Evolutionary conservation across 768 basidiomycete species (phyloP).

Genomic region (Pleurotus citrinopileatus): DNA sequence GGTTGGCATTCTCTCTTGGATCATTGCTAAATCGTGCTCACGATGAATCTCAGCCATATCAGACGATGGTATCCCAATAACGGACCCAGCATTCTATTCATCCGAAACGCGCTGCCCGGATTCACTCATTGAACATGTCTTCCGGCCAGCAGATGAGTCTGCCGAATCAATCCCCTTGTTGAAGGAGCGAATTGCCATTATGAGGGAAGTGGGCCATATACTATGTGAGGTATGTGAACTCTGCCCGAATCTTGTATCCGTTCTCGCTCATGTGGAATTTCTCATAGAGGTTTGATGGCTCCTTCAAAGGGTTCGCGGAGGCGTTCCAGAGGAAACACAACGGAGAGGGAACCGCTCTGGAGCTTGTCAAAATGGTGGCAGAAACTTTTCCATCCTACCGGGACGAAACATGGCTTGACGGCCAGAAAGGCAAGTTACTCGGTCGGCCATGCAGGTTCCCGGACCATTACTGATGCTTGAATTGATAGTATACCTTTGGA

Average conservation of each 20-base stretch:
- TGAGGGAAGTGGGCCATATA: constrained; percentile 75
- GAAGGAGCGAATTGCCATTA: constrained; percentile 65
- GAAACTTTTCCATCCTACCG: constrained; percentile 74
- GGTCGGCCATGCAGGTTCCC: not conserved
- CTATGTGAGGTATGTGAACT: constrained; percentile 63
- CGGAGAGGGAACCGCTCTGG: constrained; percentile 62
- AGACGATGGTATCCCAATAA: constrained; percentile 74
- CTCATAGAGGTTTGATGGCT: constrained; percentile 64
- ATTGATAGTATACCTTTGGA: constrained; percentile 74
- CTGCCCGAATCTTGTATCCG: not conserved
- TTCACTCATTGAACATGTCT: constrained; percentile 62
- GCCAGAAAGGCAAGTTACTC: constrained; percentile 48
- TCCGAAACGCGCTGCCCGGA: constrained; percentile 71
- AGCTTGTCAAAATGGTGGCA: constrained; percentile 69
- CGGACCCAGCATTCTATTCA: constrained; percentile 76
- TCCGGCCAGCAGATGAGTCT: constrained; percentile 56
- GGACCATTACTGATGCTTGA: constrained; percentile 3
- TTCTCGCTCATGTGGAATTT: not conserved
- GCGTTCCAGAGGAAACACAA: constrained; percentile 53
- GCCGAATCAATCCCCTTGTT: constrained; percentile 70
- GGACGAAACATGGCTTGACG: constrained; percentile 61
- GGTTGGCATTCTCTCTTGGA: constrained; percentile 37
- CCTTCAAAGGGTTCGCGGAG: constrained; percentile 63
- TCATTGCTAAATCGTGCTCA: constrained; percentile 5
- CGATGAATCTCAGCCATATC: constrained; percentile 52